Evolutionary conservation across 352 stramenopile genomes (phyloP).

Genomic region (Globisporangium viniferum): DNA sequence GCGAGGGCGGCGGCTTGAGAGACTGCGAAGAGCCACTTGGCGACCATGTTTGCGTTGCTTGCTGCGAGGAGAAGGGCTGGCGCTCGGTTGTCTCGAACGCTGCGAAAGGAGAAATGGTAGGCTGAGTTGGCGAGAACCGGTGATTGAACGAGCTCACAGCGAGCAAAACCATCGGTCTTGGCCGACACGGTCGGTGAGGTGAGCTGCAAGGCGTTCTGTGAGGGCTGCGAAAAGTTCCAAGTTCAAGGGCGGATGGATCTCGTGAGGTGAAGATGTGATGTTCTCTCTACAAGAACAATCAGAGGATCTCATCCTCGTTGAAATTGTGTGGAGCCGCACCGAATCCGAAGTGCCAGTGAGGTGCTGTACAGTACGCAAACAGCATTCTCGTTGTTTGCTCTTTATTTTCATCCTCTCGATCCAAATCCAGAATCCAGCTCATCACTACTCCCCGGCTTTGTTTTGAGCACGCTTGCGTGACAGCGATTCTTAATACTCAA

Average conservation of each 20-base stretch:
- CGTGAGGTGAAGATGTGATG: background rate
- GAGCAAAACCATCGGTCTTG: background rate
- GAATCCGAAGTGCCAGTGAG: background rate
- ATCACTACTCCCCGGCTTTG: background rate
- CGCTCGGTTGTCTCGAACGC: background rate
- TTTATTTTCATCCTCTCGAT: background rate
- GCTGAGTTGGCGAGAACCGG: background rate
- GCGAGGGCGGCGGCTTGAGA: background rate
- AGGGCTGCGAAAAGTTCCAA: background rate
- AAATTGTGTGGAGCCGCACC: background rate
- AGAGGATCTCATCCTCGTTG: background rate
- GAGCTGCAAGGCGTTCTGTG: background rate
- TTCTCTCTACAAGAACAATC: background rate
- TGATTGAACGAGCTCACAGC: background rate
- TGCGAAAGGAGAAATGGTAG: constrained; percentile 2
- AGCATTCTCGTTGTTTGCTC: background rate
- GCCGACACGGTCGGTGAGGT: background rate
- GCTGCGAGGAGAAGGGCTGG: background rate
- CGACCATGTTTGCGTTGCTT: constrained; percentile 2
- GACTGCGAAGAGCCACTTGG: constrained; percentile 7
- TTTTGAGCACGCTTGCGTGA: background rate
- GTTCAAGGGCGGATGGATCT: background rate
- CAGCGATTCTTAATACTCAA: background rate
- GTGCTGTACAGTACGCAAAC: background rate
- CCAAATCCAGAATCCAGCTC: background rate